Percentiles rank a stretch among this genome's conserved stretches.
Conservation (phyloP, 2,329 filamentous ascomycete genomes). For the Fusarium clavum region DNA sequence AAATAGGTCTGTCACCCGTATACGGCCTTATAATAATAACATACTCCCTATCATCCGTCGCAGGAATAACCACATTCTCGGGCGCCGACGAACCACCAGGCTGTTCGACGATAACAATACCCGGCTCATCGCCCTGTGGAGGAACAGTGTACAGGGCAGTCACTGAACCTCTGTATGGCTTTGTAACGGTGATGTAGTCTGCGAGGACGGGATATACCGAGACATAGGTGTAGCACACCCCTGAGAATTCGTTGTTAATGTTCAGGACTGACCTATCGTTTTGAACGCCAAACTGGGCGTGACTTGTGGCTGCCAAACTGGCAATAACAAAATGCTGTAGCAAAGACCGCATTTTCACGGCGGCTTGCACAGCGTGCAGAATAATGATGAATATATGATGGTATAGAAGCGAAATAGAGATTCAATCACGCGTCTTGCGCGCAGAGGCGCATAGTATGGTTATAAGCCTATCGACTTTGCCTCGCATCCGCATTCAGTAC, state of each 20-base stretch:
- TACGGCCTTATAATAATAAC: slow-evolving; percentile 39
- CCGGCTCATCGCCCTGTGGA: slow-evolving; percentile 32
- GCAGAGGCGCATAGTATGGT: background rate
- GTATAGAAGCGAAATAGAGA: background rate
- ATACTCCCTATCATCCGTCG: slow-evolving; percentile 31
- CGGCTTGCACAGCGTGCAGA: background rate
- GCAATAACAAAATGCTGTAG: slow-evolving; percentile 23
- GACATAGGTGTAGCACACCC: slow-evolving; percentile 45
- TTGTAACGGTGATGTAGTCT: slow-evolving; percentile 41
- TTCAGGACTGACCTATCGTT: slow-evolving; percentile 40
- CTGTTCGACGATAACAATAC: slow-evolving; percentile 37
- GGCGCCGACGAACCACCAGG: slow-evolving; percentile 25
- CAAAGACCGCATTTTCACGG: slow-evolving; percentile 26
- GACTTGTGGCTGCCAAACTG: slow-evolving; percentile 5
- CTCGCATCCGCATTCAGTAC: slow-evolving; percentile 25
- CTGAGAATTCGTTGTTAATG: slow-evolving; percentile 38
- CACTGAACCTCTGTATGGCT: slow-evolving; percentile 33
- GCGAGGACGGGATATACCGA: slow-evolving; percentile 43
- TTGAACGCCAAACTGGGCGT: slow-evolving; percentile 30
- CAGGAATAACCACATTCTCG: slow-evolving; percentile 34
- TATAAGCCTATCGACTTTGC: slow-evolving; percentile 24
- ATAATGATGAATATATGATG: background rate
- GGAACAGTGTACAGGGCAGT: slow-evolving; percentile 39
- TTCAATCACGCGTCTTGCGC: background rate
- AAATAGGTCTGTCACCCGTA: slow-evolving; percentile 25